Evolutionary conservation across 2,329 filamentous ascomycete genomes (phyloP).

Genomic region (Xylariaceae sp.): DNA sequence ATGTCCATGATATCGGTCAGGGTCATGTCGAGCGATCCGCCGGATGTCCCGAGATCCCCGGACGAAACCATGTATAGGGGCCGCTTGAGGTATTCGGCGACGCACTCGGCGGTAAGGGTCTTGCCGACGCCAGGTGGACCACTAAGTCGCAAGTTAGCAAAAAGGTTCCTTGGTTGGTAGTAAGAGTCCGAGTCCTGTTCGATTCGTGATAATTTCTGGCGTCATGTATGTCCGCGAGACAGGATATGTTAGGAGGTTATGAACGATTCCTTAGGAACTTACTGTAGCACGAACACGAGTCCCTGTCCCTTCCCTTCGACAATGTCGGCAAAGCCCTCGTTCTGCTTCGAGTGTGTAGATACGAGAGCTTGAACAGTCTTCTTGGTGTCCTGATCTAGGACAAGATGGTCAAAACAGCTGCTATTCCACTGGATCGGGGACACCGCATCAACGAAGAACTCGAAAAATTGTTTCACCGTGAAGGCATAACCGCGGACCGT

Average conservation of each 20-base stretch:
- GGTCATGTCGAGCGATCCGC: slow-evolving; percentile 28
- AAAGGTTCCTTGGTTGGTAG: too few species aligned
- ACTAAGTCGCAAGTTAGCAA: slow-evolving; percentile 4
- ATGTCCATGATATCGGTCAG: slow-evolving; percentile 41
- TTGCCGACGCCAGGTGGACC: slow-evolving; percentile 51
- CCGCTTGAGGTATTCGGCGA: slow-evolving; percentile 40
- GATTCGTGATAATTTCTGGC: too few species aligned
- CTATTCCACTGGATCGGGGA: slow-evolving; percentile 24
- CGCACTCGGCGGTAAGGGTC: slow-evolving; percentile 42
- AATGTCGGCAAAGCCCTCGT: slow-evolving; percentile 23
- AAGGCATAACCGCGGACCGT: slow-evolving; percentile 39
- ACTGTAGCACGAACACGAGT: slow-evolving; percentile 48
- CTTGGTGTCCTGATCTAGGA: slow-evolving; percentile 24
- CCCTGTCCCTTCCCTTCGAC: slow-evolving; percentile 37
- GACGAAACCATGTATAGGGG: slow-evolving; percentile 41
- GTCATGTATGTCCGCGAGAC: too few species aligned
- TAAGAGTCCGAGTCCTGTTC: too few species aligned
- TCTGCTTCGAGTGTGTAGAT: slow-evolving; percentile 15
- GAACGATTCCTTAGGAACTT: neutral
- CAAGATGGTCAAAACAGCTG: slow-evolving; percentile 27
- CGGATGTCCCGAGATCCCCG: slow-evolving; percentile 36
- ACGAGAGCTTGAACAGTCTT: slow-evolving; percentile 27
- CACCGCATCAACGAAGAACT: slow-evolving; percentile 32
- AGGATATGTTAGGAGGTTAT: neutral
- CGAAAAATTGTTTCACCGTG: slow-evolving; percentile 36